Evolutionary conservation across 179 eudicot species (phyloP).

Genomic region (Vitellaria paradoxa): DNA sequence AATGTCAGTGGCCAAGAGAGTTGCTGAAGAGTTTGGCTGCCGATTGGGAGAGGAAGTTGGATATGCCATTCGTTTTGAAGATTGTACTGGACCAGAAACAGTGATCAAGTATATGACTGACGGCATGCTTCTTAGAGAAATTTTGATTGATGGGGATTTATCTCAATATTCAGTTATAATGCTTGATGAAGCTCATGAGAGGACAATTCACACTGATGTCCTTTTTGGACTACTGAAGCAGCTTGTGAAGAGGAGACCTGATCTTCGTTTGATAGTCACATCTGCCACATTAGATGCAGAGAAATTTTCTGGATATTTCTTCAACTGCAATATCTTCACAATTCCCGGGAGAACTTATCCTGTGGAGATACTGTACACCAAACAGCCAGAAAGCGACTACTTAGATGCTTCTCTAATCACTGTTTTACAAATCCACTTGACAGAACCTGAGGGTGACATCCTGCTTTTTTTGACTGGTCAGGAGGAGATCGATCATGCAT

Average conservation of each 20-base stretch:
- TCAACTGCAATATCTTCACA: slow-evolving; percentile 83
- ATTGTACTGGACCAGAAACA: slow-evolving; percentile 89
- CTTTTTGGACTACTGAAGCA: slow-evolving; percentile 79
- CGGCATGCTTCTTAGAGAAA: slow-evolving; percentile 95
- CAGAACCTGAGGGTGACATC: slow-evolving; percentile 94
- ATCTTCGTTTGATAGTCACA: slow-evolving; percentile 87
- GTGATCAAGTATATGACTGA: slow-evolving; percentile 97
- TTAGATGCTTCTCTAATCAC: slow-evolving; percentile 89
- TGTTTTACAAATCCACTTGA: slow-evolving; percentile 86
- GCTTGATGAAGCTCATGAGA: slow-evolving; percentile 99
- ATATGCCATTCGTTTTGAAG: slow-evolving; percentile 93
- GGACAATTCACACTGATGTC: slow-evolving; percentile 91
- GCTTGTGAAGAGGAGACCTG: slow-evolving; percentile 72
- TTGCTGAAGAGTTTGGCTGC: slow-evolving; percentile 93
- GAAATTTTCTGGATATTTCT: slow-evolving; percentile 94
- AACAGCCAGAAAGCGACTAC: slow-evolving; percentile 92
- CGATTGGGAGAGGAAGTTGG: slow-evolving; percentile 96
- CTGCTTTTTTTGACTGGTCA: slow-evolving; percentile 94
- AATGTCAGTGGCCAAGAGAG: slow-evolving; percentile 94
- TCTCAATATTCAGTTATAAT: slow-evolving; percentile 83
- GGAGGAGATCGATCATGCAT: slow-evolving; percentile 94
- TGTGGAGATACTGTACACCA: slow-evolving; percentile 87
- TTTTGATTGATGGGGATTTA: slow-evolving; percentile 70
- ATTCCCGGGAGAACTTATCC: slow-evolving; percentile 95
- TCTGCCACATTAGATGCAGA: slow-evolving; percentile 98